phyloP scores from a whole-genome alignment of 768 basidiomycete genomes.

The Phylloporus sp. region DNA sequence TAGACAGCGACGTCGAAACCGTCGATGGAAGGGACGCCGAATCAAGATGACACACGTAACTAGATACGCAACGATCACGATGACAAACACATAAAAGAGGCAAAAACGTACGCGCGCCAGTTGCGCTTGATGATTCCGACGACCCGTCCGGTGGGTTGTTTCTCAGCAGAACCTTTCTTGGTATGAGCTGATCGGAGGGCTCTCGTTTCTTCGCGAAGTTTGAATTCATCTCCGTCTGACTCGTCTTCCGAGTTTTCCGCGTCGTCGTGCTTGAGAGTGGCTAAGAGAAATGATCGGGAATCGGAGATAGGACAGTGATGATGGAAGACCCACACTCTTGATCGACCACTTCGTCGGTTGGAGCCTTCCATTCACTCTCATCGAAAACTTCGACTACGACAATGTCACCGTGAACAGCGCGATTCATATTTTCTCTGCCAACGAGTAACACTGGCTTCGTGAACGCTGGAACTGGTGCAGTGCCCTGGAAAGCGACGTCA shows the following conservation, averaged over 20 bases:
- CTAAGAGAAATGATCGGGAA: constrained; percentile 34
- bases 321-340: constrained; percentile 62
- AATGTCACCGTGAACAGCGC: constrained; percentile 88
- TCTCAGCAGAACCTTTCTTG: constrained; percentile 42
- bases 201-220: constrained; percentile 42
- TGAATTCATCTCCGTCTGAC: constrained; percentile 36
- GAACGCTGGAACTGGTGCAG: constrained; percentile 68
- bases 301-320: background rate
- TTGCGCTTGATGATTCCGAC: constrained; percentile 93
- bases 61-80: constrained; percentile 24
- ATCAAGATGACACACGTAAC: constrained; percentile 95
- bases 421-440: constrained; percentile 92
- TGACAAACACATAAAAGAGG: background rate
- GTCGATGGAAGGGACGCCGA: constrained; percentile 78
- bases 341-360: constrained; percentile 89
- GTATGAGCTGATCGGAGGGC: constrained; percentile 24
- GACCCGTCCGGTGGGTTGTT: constrained; percentile 86
- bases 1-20: constrained; percentile 70
- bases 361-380: constrained; percentile 87
- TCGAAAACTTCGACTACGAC: constrained; percentile 87
- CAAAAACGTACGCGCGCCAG: constrained; percentile 77
- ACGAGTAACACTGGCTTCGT: constrained; percentile 77
- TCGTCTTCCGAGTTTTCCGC: constrained; percentile 71
- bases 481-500: constrained; percentile 50
- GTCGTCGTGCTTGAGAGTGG: constrained; percentile 81